Evolutionary conservation across 345 rosid species (phyloP).

Genomic region (Brassica cretica): DNA sequence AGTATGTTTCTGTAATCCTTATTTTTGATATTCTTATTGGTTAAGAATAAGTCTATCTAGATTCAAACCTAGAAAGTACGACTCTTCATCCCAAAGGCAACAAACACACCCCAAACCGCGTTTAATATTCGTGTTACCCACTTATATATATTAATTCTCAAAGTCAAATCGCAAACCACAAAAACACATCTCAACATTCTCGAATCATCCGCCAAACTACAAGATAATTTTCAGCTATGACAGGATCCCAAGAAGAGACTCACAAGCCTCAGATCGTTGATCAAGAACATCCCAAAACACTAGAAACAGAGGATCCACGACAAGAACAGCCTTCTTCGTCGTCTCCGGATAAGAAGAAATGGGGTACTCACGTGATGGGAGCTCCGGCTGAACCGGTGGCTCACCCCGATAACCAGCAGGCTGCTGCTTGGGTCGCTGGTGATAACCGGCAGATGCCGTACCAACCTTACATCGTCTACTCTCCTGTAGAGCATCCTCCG

Average conservation of each 20-base stretch:
- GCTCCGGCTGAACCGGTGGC: slow-evolving; percentile 68
- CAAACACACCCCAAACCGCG: slow-evolving; percentile 4
- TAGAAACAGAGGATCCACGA: slow-evolving; percentile 15
- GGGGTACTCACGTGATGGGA: slow-evolving; percentile 89
- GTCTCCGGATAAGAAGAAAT: slow-evolving; percentile 48
- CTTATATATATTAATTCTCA: background rate
- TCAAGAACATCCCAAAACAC: slow-evolving; percentile 24
- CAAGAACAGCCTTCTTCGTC: slow-evolving; percentile 23
- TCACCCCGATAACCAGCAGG: slow-evolving; percentile 86
- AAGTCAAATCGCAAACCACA: background rate
- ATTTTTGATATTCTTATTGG: background rate
- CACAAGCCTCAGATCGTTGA: slow-evolving; percentile 14
- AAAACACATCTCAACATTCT: slow-evolving; percentile 4
- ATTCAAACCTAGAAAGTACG: background rate
- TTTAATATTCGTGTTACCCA: background rate
- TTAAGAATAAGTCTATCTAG: slow-evolving; percentile 1
- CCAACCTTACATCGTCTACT: slow-evolving; percentile 68
- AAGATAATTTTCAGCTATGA: slow-evolving; percentile 19
- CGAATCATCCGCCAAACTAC: slow-evolving; percentile 12
- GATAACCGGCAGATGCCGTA: slow-evolving; percentile 52
- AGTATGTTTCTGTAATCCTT: too few relatives aligned
- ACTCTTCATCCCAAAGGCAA: slow-evolving; percentile 11
- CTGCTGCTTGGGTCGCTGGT: slow-evolving; percentile 73
- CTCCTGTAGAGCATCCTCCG: slow-evolving; percentile 57
- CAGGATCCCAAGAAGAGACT: slow-evolving; percentile 26